Conservation (phyloP, 257 asterid genomes). For the Cordia subcordata region DNA sequence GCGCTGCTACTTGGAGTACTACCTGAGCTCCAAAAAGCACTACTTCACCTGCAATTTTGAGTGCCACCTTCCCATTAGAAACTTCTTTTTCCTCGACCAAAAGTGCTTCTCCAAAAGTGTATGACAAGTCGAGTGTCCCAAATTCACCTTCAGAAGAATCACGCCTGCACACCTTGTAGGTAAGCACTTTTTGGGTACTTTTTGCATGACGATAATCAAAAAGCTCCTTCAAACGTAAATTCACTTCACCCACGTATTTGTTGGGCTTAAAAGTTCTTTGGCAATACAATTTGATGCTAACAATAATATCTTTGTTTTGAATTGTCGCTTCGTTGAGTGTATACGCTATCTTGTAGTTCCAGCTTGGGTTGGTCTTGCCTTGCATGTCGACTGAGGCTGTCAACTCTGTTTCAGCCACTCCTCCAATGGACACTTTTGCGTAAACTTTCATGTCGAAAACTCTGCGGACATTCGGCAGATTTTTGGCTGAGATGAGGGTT, state of each 20-base stretch:
- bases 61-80: background rate
- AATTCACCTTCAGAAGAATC: background rate
- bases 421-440: slow-evolving; percentile 1
- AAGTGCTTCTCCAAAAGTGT: background rate
- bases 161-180: background rate
- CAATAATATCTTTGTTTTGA: background rate
- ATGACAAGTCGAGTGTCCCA: background rate
- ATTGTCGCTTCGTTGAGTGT: background rate
- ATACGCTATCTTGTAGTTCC: background rate
- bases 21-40: no score
- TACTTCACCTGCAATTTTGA: background rate
- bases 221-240: background rate
- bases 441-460: background rate
- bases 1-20: no score
- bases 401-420: background rate
- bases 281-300: slow-evolving; percentile 3
- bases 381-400: background rate
- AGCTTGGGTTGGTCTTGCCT: slow-evolving; percentile 2
- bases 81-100: background rate
- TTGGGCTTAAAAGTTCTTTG: background rate
- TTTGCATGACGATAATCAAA: background rate
- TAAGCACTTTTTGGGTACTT: no score
- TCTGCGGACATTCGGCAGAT: background rate
- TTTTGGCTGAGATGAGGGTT: slow-evolving; percentile 4
- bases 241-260: slow-evolving; percentile 10